Percentiles rank a stretch among this genome's conserved stretches.
Conservation (phyloP, 345 rosid species). For the Isatis tinctoria region DNA sequence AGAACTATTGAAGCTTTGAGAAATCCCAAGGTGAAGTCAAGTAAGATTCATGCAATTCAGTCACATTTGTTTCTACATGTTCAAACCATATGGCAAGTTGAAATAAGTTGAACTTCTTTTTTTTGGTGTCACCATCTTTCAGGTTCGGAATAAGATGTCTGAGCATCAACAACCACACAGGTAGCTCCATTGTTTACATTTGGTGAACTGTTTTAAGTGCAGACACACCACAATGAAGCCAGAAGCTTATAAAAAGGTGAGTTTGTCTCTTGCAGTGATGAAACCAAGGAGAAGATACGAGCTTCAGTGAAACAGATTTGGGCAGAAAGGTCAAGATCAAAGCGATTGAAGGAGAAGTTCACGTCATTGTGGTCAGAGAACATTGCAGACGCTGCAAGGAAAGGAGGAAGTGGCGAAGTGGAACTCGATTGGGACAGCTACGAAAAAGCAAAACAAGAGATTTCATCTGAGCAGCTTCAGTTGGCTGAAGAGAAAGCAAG, state of each 20-base stretch:
- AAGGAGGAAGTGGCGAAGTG: conserved; percentile 52
- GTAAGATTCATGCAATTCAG: conserved; percentile 47
- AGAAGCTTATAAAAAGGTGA: background rate
- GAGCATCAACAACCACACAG: conserved; percentile 60
- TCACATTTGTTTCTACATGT: background rate
- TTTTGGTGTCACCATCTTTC: conserved; percentile 21
- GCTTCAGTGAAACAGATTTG: conserved; percentile 51
- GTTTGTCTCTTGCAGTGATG: conserved; percentile 49
- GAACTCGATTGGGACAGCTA: conserved; percentile 77
- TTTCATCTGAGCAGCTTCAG: conserved; percentile 42
- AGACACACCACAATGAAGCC: background rate
- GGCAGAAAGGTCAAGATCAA: conserved; percentile 54
- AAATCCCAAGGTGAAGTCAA: conserved; percentile 93
- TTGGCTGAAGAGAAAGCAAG: conserved; percentile 43
- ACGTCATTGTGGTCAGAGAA: conserved; percentile 46
- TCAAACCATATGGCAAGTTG: background rate
- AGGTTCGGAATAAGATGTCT: conserved; percentile 76
- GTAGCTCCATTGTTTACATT: conserved; percentile 32
- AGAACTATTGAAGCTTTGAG: conserved; percentile 85
- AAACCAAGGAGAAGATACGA: conserved; percentile 63
- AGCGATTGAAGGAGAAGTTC: conserved; percentile 44
- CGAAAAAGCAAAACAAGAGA: conserved; percentile 47
- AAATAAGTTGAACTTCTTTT: background rate
- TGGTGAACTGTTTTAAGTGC: background rate
- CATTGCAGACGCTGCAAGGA: conserved; percentile 66